Evolutionary conservation across 2,329 filamentous ascomycete species (phyloP).

Genomic region (Diaporthe vexans): DNA sequence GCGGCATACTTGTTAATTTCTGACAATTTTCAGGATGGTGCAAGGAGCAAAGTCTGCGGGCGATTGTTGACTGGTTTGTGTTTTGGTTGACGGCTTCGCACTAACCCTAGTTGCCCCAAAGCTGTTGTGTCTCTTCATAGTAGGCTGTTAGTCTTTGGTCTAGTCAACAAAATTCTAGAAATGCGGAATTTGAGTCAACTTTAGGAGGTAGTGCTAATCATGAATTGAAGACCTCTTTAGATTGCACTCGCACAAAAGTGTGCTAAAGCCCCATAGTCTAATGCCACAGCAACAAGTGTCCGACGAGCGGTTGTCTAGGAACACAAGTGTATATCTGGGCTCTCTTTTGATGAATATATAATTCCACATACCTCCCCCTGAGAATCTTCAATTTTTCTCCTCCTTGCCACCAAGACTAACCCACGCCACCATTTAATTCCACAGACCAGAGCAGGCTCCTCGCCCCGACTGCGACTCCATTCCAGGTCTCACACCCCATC

Average conservation of each 20-base stretch:
- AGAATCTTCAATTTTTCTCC: background rate
- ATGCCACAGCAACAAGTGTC: background rate
- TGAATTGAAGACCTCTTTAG: too few relatives aligned
- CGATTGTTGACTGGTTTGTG: slow-evolving; percentile 49
- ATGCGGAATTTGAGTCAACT: too few relatives aligned
- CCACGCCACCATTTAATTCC: too few relatives aligned
- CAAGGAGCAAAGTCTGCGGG: slow-evolving; percentile 49
- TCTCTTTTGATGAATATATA: background rate
- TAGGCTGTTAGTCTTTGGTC: background rate
- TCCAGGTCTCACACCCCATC: too few relatives aligned
- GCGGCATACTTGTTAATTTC: background rate
- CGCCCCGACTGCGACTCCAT: too few relatives aligned
- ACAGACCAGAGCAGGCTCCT: too few relatives aligned
- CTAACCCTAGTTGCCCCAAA: background rate
- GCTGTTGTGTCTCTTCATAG: background rate
- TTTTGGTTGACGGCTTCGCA: slow-evolving; percentile 45
- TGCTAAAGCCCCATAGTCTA: background rate
- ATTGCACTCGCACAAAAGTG: too few relatives aligned
- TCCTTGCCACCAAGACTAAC: background rate
- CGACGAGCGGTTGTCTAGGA: background rate
- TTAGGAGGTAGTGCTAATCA: too few relatives aligned
- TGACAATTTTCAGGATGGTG: slow-evolving; percentile 47
- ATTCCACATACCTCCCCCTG: background rate
- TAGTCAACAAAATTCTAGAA: background rate
- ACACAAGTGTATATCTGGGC: background rate